These are phyloP conservation scores for Eimeria necatrix DNA, from an alignment of 169 alveolate species.

Conservation along the genomic window DNA sequence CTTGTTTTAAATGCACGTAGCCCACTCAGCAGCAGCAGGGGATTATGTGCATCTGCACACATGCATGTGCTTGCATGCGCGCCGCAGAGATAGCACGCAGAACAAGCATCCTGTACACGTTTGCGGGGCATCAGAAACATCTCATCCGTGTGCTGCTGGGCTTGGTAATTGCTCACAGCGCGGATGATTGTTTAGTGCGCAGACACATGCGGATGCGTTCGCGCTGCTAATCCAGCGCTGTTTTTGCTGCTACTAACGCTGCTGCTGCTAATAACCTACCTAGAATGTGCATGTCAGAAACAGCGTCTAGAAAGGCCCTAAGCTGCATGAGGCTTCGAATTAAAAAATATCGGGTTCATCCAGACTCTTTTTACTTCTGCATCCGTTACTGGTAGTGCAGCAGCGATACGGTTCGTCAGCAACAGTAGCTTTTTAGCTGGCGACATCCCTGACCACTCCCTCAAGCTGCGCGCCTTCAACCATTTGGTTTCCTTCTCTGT, in stretches of 20 bases:
- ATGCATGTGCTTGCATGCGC: too few relatives aligned
- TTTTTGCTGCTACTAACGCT: not conserved
- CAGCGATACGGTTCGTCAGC: constrained; percentile 15
- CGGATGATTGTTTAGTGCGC: not conserved
- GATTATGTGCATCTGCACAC: too few relatives aligned
- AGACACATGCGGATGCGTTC: not conserved
- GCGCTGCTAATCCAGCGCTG: not conserved
- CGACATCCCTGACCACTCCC: constrained; percentile 65
- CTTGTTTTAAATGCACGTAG: too few relatives aligned
- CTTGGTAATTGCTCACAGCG: not conserved
- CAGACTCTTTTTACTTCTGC: not conserved
- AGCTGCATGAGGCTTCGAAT: too few relatives aligned
- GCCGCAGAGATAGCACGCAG: too few relatives aligned
- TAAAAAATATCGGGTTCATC: not conserved
- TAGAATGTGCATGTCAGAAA: not conserved
- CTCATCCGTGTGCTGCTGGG: too few relatives aligned
- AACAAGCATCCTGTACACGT: too few relatives aligned
- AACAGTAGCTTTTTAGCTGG: constrained; percentile 39
- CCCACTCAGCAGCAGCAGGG: too few relatives aligned
- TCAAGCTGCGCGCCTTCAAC: constrained; percentile 21
- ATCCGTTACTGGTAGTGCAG: not conserved
- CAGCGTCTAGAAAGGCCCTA: too few relatives aligned
- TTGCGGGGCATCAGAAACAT: too few relatives aligned
- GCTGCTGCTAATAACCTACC: not conserved
- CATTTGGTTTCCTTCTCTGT: not conserved